Base-by-base conservation (phyloP, 2,329 filamentous ascomycete genomes). In the Aspergillus viridinutans region DNA sequence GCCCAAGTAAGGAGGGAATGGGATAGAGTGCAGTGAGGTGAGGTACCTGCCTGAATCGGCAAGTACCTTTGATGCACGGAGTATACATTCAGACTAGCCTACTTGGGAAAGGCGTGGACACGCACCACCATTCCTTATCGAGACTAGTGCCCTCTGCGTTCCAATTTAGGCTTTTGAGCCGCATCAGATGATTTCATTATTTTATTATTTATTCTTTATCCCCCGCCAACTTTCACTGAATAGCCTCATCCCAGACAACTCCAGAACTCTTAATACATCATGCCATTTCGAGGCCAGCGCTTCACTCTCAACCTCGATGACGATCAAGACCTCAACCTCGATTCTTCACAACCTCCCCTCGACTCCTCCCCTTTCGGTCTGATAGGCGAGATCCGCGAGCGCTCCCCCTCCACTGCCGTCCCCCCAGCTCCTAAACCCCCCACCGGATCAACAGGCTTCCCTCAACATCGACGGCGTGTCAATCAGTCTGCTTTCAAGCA, bases 401-500 rank as follows among this genome's bases (percentile, higher is more conserved):
- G 90, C 60, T 82, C 85, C 48, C 74, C 83, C 26, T 74, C 79
- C 14, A 74, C 80, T 14, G 66, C 72, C 49, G 25, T 71, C 12
- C 65, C 76, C 32, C 69, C 76, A 4, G 64, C 70, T 7, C 80
- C 85, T 23, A 86, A 84, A 61, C 81, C 89, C 4, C 86, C 88
- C 8, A 80, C 80, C 80, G 43, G 21, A 47, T 47, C 43, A 23
- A 86, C 84, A 12, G 94, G 94, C 1, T 97, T 97, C 65, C 94
- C 94, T n/a, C 85, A 87, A 57, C 92, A 92, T 72, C 94, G 89
- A 73, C 91, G 90, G 71, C 86, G 92, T 62, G 81, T 80, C 55
- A 83, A 83, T 56, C 75, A 84, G 7, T 96, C 92, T 1, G 83
- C 88, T 1, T 96, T 96, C 78, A 96, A 91, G 71, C 86, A 90